Base-by-base conservation (phyloP, 1,139 yeast genomes). In the Torulaspora globosa region DNA sequence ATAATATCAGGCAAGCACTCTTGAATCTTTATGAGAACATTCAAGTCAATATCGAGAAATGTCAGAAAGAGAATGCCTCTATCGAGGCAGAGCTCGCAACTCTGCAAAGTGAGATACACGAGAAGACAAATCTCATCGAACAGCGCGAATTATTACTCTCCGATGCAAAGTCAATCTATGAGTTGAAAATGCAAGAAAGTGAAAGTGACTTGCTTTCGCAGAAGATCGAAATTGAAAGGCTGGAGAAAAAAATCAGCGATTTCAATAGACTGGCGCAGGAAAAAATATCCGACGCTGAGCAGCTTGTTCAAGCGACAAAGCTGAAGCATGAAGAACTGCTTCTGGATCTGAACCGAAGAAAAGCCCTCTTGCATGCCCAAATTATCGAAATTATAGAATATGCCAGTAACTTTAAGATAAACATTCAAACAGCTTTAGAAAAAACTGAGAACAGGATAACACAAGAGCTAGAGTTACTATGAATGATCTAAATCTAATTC, bases 211-310 rank as follows among this genome's bases (percentile, higher is more conserved):
- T 33, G 69, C 78, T 27, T 6, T 49, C 58, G 14, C 75, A 79
- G 48, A 75, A 79, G 44, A 75, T 82, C 18, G 88, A 84, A 59
- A 77, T 82, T 41, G 90, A 83, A 59, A 76, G 76, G 56, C 66
- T 80, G 43, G 86, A 81, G 50, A 74, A 80, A 33, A 87, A 82
- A 49, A 68, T 83, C 37, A 75, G 79, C 36, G 55, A 53, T 29
- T 49, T 50, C 11, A 51, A 47, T 26, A 46, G 48, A 31, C 44
- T 42, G 5, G 50, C 78, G 6, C 78, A 78, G 46, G 79, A 80
- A 50, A 82, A 79, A 34, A 65, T 75, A 43, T 66, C 76, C 21
- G 76, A 76, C 55, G 68, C 81, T 32, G 83, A 83, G 47, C 80
- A 79, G 56, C 71, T 74, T 48, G 75, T 75, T 49, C 79, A 79